Base-by-base conservation (phyloP, 2,329 filamentous ascomycete genomes). In the Trichoderma koningiopsis region DNA sequence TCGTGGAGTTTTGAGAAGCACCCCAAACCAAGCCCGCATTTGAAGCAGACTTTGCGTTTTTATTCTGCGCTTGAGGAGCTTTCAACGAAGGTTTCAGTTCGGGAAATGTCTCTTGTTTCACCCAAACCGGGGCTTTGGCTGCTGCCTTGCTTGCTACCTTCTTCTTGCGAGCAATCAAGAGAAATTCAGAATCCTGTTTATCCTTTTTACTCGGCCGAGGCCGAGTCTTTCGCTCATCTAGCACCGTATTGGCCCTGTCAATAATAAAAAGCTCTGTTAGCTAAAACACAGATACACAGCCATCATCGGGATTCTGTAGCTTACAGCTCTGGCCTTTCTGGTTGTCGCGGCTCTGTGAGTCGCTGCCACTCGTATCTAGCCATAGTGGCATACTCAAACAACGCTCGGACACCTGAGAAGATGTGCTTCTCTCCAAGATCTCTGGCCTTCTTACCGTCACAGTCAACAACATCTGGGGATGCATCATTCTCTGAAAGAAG, bases 381-480 rank as follows among this genome's bases (percentile, higher is more conserved):
- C 53, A 58, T 58, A 10, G 53, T 66, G 27, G 37, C 29, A 11
- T 66, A 58, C 53, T 68, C 35, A 37, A 70, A 70, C 40, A 70
- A 11, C 1, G 56, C 31, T 2, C 69, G 35, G 7, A 70, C 65
- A 5, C 59, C 43, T 1, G 27, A 10, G 43, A 70, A 58, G 4
- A 13, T 52, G 22, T 70, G 69, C 13, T 53, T 63, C 14, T 35
- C 24, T 14, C 58, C 69, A 5, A 68, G 14, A 1, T 31, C 40
- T 16, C 58, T 43, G 10, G 69, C 65, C 24, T 8, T 63, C 37
- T 35, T 58, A 3, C 69, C 69, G 11, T 27, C n/a, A n/a, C 4
- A 16, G 16, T 67, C 58, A 5, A 55, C 40, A 19, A 40, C 53
- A 14, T 70, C 65, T 14, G 40, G 31, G 3, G 53, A 35, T 16